Base-by-base conservation (phyloP, 768 basidiomycete species). In the Termitomyces sp. region DNA sequence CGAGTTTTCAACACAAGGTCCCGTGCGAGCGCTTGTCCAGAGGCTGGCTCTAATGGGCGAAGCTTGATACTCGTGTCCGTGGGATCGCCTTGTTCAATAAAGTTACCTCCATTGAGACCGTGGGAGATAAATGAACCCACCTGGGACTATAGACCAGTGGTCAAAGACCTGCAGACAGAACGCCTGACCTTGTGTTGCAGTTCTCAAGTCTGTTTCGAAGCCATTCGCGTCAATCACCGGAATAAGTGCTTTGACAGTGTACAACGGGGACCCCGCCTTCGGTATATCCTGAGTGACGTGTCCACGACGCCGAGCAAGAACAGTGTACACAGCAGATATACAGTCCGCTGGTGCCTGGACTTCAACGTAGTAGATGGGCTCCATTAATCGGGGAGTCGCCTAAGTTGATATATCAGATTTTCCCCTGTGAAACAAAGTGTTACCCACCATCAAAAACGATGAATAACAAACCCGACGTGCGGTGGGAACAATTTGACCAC, bases 331-430 rank as follows among this genome's bases (percentile, higher is more conserved):
- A 12, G 95, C 94, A 22, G 97, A 97, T 61, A 99, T 95, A 68
- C 97, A 98, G 70, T 99, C 97, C 18, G 95, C 94, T 8, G 97
- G 97, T 7, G 96, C 92, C 72, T 98, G 96, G n/a, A 99, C 95
- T 73, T 99, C 97, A 54, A 98, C 96, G 69, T 93, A 98, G 79
- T 96, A 98, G 60, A 98, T 87, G 4, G 97, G 97, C 72, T 99
- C 96, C 86, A 96, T 94, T 58, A 97, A 73, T 58, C 94, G 85
- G 4, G 96, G 96, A 3, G 94, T 92, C 16, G 96, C 94, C 94
- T 96, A 62, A 51, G 31, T 28, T 42, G 22, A 1, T 46, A 16
- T 5, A 36, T 60, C 22, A 57, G 49, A 37, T 33, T n/a, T 54
- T 50, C 63, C 22, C 42, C 54, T 29, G 29, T 45, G 22, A 28